Conservation (phyloP, 495 filamentous ascomycete genomes). For the Neurospora intermedia region DNA sequence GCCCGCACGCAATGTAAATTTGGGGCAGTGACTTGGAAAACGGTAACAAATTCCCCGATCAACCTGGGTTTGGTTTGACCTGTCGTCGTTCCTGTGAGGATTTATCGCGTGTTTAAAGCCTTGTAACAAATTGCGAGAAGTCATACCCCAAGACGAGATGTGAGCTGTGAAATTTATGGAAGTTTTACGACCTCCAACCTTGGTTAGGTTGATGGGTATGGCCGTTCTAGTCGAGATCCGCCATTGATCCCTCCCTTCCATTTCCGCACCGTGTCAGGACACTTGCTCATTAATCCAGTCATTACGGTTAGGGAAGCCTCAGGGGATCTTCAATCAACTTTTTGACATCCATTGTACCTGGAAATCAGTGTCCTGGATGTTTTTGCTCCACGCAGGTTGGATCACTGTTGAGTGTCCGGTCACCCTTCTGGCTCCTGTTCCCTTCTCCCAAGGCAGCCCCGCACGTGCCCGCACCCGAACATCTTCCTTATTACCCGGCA, state of each 20-base stretch:
- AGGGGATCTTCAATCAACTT: too few relatives aligned
- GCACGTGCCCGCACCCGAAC: background rate
- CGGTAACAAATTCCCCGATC: background rate
- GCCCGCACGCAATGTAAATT: too few relatives aligned
- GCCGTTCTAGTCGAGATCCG: too few relatives aligned
- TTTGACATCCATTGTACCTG: background rate
- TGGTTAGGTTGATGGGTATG: too few relatives aligned
- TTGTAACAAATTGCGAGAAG: background rate
- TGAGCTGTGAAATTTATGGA: too few relatives aligned
- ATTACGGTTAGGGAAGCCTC: too few relatives aligned
- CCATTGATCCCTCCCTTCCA: too few relatives aligned
- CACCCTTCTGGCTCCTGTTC: background rate
- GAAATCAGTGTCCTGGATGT: rapidly evolving
- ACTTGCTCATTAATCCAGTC: too few relatives aligned
- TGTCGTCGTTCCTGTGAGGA: background rate
- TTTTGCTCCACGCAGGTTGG: background rate
- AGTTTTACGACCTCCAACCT: too few relatives aligned
- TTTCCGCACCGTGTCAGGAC: too few relatives aligned
- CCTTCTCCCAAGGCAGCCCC: background rate
- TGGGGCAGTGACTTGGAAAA: background rate
- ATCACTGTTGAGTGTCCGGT: background rate
- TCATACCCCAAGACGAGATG: too few relatives aligned
- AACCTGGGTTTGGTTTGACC: background rate
- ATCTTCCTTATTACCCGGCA: background rate
- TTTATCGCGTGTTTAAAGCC: background rate